Percentiles rank a stretch among this genome's conserved stretches.
These are phyloP conservation scores for Pterocarpus macrocarpus DNA, from an alignment of 306 rosid genomes.

Conservation along the genomic window DNA sequence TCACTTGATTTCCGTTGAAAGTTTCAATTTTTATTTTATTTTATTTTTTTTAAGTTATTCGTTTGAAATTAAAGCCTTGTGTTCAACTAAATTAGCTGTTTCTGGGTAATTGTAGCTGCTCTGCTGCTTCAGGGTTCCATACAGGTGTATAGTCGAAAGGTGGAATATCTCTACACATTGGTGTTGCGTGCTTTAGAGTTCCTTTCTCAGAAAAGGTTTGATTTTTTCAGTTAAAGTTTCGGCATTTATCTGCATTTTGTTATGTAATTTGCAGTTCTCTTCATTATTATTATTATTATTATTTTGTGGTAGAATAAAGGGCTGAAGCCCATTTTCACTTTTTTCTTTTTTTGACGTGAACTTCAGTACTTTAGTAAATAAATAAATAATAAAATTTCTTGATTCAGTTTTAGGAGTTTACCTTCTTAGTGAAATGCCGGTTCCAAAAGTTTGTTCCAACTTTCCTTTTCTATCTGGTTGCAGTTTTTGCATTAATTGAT, in stretches of 20 bases:
- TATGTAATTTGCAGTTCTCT: not conserved
- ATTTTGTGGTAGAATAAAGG: not conserved
- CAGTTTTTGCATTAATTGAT: constrained; percentile 24
- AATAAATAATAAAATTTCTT: not conserved
- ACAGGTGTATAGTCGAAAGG: constrained; percentile 96
- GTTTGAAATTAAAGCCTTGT: not conserved
- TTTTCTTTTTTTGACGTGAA: not conserved
- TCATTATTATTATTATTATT: not conserved
- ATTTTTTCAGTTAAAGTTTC: constrained; percentile 32
- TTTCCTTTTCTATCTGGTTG: constrained; percentile 17
- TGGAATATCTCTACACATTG: constrained; percentile 85
- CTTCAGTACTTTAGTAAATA: not conserved
- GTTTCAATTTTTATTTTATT: not conserved
- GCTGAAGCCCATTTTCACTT: not conserved
- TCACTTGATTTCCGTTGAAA: not conserved
- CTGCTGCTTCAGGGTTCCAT: constrained; percentile 93
- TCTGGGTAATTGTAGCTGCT: constrained; percentile 79
- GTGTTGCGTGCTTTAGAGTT: constrained; percentile 94
- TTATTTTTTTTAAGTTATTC: not conserved
- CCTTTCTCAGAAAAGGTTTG: constrained; percentile 91
- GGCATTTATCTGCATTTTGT: constrained; percentile 2
- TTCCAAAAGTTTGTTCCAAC: not conserved
- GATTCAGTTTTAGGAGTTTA: constrained; percentile 1
- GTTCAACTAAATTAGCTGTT: constrained; percentile 44
- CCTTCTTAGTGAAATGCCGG: not conserved